Base-by-base conservation (phyloP, 2,329 filamentous ascomycete species). In the Verticillium klebahnii region DNA sequence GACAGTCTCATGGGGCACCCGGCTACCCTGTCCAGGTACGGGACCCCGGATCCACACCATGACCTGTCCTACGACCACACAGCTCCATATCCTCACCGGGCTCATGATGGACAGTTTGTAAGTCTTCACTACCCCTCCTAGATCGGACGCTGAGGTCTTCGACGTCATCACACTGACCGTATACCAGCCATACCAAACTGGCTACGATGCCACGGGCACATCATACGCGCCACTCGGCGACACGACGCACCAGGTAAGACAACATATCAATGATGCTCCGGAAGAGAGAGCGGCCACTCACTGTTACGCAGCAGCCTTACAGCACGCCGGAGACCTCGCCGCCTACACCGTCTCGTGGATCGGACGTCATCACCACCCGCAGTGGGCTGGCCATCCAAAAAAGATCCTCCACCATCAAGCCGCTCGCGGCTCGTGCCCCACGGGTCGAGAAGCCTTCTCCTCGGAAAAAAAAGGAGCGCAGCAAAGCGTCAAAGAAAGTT, bases 261-360 rank as follows among this genome's bases (percentile, higher is more conserved):
- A 11, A 17, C 39, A 23, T 52, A 5, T 23, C 8, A 3, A 52
- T 52, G 4, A 3, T 23, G 9, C 25, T 19, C 19, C 14, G 45
- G 17, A 8, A 52, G 7, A 14, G 11, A 9, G 34, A 11, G 12
- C 9, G 12, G 29, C 6, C 9, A 17, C 54, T 56, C 14, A 56
- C 25, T 17, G 15, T 19, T 32, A n/a, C 12, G 12, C 9, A 31
- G 36, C 73, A 78, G 65, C 74, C 76, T 39, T 83, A 83, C 68
- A 78, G 73, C 68, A 85, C 82, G 7, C 82, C 82, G 0, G 81
- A 80, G 32, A 80, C 78, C 59, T 85, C 83, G 36, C 82, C 84
- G 2, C 77, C 78, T 15, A 80, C 79, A 17, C 78, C 78, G 11
- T 74, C 74, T 7, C 69, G 72, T 23, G 68, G 70, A 25, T 68